These are phyloP conservation scores for Medicago arabica DNA, from an alignment of 306 rosid species.

Conservation along the genomic window DNA sequence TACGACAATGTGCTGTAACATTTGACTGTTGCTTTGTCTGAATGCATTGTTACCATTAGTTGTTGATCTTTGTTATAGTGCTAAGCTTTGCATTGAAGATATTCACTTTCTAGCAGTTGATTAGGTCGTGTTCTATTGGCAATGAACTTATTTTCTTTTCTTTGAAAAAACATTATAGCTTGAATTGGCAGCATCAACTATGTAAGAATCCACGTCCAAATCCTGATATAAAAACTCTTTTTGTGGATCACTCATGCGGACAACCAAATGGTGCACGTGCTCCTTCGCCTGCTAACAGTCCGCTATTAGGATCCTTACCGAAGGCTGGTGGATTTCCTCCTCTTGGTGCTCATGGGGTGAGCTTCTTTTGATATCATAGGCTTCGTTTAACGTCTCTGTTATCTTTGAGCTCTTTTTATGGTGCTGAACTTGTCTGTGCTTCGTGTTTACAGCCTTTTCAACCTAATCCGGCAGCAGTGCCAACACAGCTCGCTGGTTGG, in stretches of 20 bases:
- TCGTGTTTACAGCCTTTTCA: conserved; percentile 80
- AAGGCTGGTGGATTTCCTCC: conserved; percentile 98
- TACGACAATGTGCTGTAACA: too few relatives aligned
- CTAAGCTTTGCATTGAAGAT: conserved; percentile 11
- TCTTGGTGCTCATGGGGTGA: conserved; percentile 95
- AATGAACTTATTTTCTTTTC: conserved; percentile 30
- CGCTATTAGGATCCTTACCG: conserved; percentile 85
- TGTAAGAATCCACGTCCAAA: conserved; percentile 97
- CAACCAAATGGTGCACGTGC: conserved; percentile 98
- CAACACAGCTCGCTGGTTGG: conserved; percentile 96
- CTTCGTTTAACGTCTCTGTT: conserved; percentile 26
- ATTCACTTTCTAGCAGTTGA: background rate
- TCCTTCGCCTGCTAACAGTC: conserved; percentile 94
- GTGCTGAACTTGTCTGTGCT: conserved; percentile 24
- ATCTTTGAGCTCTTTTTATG: conserved; percentile 20
- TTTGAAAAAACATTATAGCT: conserved; percentile 56
- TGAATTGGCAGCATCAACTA: conserved; percentile 99
- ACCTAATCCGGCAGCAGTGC: conserved; percentile 84
- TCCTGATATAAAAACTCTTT: conserved; percentile 99
- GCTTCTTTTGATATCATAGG: conserved; percentile 31
- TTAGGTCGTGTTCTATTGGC: conserved; percentile 24
- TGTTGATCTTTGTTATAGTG: background rate
- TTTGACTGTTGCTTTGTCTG: too few relatives aligned
- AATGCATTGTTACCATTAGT: background rate
- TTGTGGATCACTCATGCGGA: conserved; percentile 98